These are phyloP conservation scores for Helotiales sp. DNA, from an alignment of 2,329 filamentous ascomycete species.

Conservation along the genomic window DNA sequence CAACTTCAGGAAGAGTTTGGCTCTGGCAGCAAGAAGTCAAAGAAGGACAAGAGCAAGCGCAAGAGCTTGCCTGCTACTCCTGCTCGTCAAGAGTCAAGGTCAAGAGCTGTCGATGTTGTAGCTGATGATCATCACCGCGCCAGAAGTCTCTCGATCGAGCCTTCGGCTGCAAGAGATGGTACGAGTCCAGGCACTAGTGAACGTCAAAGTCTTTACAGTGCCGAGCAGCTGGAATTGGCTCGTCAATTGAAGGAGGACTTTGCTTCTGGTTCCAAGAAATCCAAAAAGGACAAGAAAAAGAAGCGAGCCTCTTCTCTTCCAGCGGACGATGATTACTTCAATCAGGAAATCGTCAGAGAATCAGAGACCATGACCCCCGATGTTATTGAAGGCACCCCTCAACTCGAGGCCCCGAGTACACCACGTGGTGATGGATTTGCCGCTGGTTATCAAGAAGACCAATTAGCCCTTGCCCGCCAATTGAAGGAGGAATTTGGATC, in stretches of 20 bases:
- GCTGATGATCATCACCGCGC: constrained; percentile 21
- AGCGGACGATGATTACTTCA: constrained; percentile 17
- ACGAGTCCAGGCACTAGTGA: constrained; percentile 12
- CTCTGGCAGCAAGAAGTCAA: constrained; percentile 27
- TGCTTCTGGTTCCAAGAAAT: constrained; percentile 24
- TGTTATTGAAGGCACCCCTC: not conserved
- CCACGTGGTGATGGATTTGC: constrained; percentile 19
- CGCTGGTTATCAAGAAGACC: constrained; percentile 29
- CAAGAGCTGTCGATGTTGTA: constrained; percentile 22
- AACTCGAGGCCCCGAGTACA: constrained; percentile 3
- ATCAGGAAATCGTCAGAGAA: constrained; percentile 3
- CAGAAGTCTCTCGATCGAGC: constrained; percentile 30
- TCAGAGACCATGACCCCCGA: not conserved
- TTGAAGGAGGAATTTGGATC: constrained; percentile 29
- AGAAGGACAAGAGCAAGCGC: constrained; percentile 35
- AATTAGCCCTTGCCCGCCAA: constrained; percentile 31
- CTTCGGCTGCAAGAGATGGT: constrained; percentile 10
- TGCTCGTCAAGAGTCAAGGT: constrained; percentile 23
- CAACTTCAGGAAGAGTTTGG: constrained; percentile 30
- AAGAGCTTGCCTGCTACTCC: constrained; percentile 30
- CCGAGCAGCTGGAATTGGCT: constrained; percentile 32
- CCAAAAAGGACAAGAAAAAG: constrained; percentile 37
- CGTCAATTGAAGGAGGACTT: constrained; percentile 30
- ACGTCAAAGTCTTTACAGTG: constrained; percentile 24
- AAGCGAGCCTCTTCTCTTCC: constrained; percentile 13